These are phyloP conservation scores for Diutina neorugosa DNA, from an alignment of 1,139 yeast genomes.

Conservation along the genomic window DNA sequence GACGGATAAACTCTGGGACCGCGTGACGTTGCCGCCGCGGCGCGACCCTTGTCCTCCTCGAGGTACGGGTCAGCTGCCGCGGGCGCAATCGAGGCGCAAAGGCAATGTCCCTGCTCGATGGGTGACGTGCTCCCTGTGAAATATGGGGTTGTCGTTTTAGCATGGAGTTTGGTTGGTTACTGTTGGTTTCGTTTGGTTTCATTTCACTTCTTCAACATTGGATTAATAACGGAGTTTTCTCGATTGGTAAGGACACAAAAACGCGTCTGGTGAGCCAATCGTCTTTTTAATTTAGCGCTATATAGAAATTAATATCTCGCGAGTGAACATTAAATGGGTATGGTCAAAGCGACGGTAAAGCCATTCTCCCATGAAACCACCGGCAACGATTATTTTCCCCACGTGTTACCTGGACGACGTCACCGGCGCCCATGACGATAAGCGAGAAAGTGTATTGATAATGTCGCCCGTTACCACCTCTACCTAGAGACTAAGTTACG, in stretches of 20 bases:
- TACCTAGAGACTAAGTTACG: too few species aligned
- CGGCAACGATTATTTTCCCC: neutral
- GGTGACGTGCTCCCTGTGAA: neutral
- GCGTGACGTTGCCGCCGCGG: constrained; percentile 3
- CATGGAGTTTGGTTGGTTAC: too few species aligned
- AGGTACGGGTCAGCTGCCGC: neutral
- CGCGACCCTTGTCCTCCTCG: constrained; percentile 1
- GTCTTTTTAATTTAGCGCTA: neutral
- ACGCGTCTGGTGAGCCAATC: neutral
- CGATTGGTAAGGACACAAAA: neutral
- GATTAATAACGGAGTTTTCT: neutral
- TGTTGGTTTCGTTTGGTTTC: too few species aligned
- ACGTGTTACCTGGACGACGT: neutral
- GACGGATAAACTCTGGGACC: constrained; percentile 1
- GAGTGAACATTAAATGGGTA: too few species aligned
- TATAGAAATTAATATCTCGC: neutral
- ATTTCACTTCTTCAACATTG: neutral
- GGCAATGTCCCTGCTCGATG: neutral
- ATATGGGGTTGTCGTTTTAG: too few species aligned
- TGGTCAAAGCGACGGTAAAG: neutral
- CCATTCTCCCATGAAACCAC: neutral
- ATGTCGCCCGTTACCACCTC: too few species aligned
- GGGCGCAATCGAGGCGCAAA: neutral
- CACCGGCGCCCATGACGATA: too few species aligned
- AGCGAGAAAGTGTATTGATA: neutral